phyloP scores from a whole-genome alignment of 148 eudicot genomes.

The Rhododendron kiyosumense region DNA sequence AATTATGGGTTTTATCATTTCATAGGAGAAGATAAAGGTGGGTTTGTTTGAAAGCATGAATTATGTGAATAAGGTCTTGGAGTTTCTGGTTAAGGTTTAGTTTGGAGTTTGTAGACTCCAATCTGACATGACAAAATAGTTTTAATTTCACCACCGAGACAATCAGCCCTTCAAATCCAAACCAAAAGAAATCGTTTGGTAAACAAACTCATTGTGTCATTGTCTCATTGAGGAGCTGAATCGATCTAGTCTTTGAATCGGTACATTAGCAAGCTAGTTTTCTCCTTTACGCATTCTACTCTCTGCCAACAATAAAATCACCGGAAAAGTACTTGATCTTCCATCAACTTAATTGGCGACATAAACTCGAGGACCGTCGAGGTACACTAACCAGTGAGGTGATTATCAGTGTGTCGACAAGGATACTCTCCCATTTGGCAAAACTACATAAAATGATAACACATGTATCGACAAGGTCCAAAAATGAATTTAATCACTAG shows the following conservation, averaged over 20 bases:
- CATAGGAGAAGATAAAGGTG: neutral
- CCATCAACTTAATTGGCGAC: neutral
- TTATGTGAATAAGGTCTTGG: conserved; percentile 19
- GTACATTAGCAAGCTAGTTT: neutral
- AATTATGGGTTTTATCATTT: neutral
- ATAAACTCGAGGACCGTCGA: too few relatives aligned
- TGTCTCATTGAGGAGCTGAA: neutral
- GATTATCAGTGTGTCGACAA: neutral
- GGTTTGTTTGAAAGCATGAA: conserved; percentile 45
- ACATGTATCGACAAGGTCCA: neutral
- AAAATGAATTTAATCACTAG: neutral
- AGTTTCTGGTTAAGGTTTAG: conserved; percentile 26
- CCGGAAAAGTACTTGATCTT: too few relatives aligned
- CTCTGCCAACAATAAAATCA: too few relatives aligned
- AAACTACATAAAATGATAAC: too few relatives aligned
- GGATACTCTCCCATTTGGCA: neutral
- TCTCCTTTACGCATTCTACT: neutral
- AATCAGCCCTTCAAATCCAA: neutral
- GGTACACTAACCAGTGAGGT: neutral
- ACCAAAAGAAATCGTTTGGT: neutral
- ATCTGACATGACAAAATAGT: neutral
- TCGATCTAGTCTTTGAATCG: neutral
- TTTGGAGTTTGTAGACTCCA: neutral
- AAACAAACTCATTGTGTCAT: neutral
- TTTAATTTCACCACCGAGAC: neutral